Evolutionary conservation across 2,329 filamentous ascomycete genomes (phyloP), one percentile per base, ranked within the genome.

Genomic region (Pseudogymnoascus sp.): DNA sequence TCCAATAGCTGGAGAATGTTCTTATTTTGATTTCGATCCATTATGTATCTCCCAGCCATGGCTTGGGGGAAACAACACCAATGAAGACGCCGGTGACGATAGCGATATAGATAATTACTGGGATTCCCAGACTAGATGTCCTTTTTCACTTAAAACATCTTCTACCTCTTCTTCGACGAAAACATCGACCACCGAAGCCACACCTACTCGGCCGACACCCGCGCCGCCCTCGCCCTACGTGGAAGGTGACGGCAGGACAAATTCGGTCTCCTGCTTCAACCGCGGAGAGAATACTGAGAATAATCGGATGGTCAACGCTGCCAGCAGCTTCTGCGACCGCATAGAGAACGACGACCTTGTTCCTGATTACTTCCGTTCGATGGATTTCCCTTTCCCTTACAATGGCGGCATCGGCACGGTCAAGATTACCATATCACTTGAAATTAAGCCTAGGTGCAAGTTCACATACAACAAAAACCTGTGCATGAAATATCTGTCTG

Each of bases 401-500:
- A 60, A 60, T 15, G 48, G 59, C 34, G 59, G 59, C 21, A 15
- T 57, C 5, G 60, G 63, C 19, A 34, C 45, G 2, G 52, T 62
- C n/a, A 23, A 10, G n/a, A 63, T 65, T 35, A 34, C 56, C 13
- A 34, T 63, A 13, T 61, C 59, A 13, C 55, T 66, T 26, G 3
- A 58, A 21, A 61, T 68, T 39, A 19, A 19, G 9, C 37, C 62
- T n/a, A 60, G 60, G 1, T 70, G 68, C 60, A 19, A n/a, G n/a
- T n/a, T n/a, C n/a, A n/a, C n/a, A n/a, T n/a, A n/a, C n/a, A n/a
- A n/a, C n/a, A n/a, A n/a, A n/a, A n/a, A n/a, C n/a, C 60, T 1
- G 39, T 70, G 69, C 59, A 60, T 64, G 61, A 57, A 63, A 5
- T 69, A 71, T 58, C 59, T 71, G 7, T 56, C 59, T n/a, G 60